Base-by-base conservation (phyloP, 2,329 filamentous ascomycete genomes). In the Canariomyces notabilis region DNA sequence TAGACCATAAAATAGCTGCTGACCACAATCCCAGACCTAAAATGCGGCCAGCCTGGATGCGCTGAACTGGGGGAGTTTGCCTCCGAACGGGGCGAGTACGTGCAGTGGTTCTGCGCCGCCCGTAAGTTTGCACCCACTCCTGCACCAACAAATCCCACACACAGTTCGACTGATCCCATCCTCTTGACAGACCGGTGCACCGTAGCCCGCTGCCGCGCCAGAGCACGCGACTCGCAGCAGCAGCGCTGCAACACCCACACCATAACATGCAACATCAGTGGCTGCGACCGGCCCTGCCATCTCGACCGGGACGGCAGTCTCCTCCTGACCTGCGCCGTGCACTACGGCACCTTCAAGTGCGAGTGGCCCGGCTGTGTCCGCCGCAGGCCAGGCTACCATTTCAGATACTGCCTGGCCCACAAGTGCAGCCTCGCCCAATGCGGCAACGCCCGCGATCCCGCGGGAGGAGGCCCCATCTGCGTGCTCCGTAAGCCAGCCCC, bases 161-260 rank as follows among this genome's bases (percentile, higher is more conserved):
- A 26, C 22, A 6, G 22, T 11, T 29, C 4, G 14, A 8, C 26
- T 12, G 14, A 29, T 5, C 26, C 26, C n/a, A n/a, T n/a, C n/a
- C n/a, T n/a, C n/a, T n/a, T n/a, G n/a, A 29, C 26, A 29, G 26
- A 57, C 42, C 50, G 54, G 22, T 57, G 55, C 54, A 46, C 35
- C 8, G 38, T 41, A 11, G 36, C 37, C 16, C 20, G 29, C 26
- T 57, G 55, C 51, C 42, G 29, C 2, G 20, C 37, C 8, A 39
- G 37, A n/a, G 49, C 44, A 11, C 6, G 40, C 16, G 45, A 54
- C 45, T 22, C 29, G 18, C 37, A 49, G 5, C 48, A 52, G 19
- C 49, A 50, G 11, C 48, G 49, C 14, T 57, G 55, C 50, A 19
- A 6, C 9, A 16, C 33, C 6, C 55, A 57, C 37, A 20, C 47